phyloP scores from a whole-genome alignment of 257 asterid genomes.

The Pogostemon cablin region DNA sequence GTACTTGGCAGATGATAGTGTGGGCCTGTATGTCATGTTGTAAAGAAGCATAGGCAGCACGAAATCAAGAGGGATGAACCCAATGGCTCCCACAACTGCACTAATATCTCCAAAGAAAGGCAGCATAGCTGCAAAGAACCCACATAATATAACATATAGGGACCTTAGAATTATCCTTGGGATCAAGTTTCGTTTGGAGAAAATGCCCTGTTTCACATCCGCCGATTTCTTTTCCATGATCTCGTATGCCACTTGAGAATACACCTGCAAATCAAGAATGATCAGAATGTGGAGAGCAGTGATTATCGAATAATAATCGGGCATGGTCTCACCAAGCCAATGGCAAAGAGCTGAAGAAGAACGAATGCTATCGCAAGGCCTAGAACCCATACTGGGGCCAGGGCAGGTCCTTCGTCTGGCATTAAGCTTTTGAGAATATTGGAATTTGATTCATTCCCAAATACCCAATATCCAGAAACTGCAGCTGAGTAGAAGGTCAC shows the following conservation, averaged over 20 bases:
- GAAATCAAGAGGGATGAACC: conserved; percentile 95
- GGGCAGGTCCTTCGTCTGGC: conserved; percentile 73
- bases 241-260: conserved; percentile 90
- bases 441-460: conserved; percentile 81
- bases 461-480: conserved; percentile 88
- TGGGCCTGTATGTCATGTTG: conserved; percentile 76
- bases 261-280: conserved; percentile 45
- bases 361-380: conserved; percentile 65
- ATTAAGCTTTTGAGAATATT: conserved; percentile 78
- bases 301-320: neutral
- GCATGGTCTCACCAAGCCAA: conserved; percentile 66
- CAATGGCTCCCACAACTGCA: conserved; percentile 89
- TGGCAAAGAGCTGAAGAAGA: conserved; percentile 85
- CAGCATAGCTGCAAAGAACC: conserved; percentile 86
- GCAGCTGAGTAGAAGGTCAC: conserved; percentile 89
- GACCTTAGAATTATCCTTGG: conserved; percentile 81
- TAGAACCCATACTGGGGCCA: conserved; percentile 77
- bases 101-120: conserved; percentile 98
- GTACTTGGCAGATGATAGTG: conserved; percentile 50
- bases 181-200: conserved; percentile 73
- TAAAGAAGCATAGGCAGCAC: conserved; percentile 93
- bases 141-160: conserved; percentile 63
- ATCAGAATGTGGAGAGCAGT: neutral
- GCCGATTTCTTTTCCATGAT: conserved; percentile 90
- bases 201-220: conserved; percentile 63